Conservation (phyloP, 441 rosid genomes). For the Gossypium trilobum region DNA sequence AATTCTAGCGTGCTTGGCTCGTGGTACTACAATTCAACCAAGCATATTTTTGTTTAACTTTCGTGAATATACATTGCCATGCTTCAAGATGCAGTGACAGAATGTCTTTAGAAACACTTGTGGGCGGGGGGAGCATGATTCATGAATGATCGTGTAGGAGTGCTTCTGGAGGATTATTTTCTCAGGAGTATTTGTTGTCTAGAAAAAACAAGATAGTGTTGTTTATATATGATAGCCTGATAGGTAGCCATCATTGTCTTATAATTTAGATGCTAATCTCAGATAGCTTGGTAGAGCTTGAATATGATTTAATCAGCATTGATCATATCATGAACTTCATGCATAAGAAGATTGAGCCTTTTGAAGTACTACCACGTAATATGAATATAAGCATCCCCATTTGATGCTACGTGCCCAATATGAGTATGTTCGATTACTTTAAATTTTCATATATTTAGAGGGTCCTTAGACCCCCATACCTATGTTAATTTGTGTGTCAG, state of each 20-base stretch:
- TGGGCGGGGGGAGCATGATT: background rate
- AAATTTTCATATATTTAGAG: background rate
- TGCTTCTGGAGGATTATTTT: background rate
- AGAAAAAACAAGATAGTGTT: background rate
- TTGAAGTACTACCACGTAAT: background rate
- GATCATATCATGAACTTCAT: background rate
- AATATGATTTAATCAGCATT: background rate
- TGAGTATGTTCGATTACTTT: background rate
- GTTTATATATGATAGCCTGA: background rate
- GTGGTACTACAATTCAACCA: background rate
- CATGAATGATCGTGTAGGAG: background rate
- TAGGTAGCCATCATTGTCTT: background rate
- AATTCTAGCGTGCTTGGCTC: background rate
- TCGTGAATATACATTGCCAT: background rate
- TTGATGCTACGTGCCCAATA: background rate
- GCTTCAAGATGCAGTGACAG: background rate
- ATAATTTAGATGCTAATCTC: background rate
- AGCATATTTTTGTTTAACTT: background rate
- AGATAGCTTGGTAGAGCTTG: background rate
- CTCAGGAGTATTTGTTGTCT: background rate
- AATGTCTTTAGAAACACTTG: background rate
- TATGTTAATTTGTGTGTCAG: background rate
- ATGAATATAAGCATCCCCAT: background rate
- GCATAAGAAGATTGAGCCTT: background rate
- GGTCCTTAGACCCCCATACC: background rate